Percentiles rank a stretch among this genome's conserved stretches.
These are phyloP conservation scores for Mycena galopus DNA, from an alignment of 768 basidiomycete species.

Conservation along the genomic window DNA sequence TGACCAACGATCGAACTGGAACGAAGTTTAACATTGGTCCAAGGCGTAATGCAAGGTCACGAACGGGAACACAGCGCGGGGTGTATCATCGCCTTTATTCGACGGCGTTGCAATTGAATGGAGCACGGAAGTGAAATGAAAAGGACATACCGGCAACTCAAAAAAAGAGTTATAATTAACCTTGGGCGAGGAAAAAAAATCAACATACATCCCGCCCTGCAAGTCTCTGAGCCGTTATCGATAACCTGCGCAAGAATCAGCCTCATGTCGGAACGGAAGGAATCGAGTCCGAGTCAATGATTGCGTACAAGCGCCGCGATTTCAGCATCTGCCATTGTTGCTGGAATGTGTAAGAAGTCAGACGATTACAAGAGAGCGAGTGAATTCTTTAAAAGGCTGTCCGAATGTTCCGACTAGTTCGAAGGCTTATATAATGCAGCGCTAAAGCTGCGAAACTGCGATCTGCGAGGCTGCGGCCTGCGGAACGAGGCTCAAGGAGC, in stretches of 20 bases:
- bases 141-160: slow-evolving; percentile 21
- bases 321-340: slow-evolving; percentile 68
- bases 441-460: neutral
- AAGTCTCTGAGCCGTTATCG: slow-evolving; percentile 86
- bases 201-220: slow-evolving; percentile 83
- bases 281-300: neutral
- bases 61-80: slow-evolving; percentile 80
- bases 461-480: neutral
- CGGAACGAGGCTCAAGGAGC: neutral
- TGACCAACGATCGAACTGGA: slow-evolving; percentile 81
- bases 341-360: slow-evolving; percentile 15
- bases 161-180: neutral
- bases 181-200: neutral
- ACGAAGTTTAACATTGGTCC: neutral
- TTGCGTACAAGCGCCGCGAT: slow-evolving; percentile 67
- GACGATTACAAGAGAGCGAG: slow-evolving; percentile 4
- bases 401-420: neutral
- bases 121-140: neutral
- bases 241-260: slow-evolving; percentile 42
- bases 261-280: neutral
- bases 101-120: slow-evolving; percentile 38
- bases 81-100: slow-evolving; percentile 67
- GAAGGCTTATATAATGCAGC: neutral
- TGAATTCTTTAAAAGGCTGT: neutral
- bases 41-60: slow-evolving; percentile 41